A percentile compares a stretch with the other conserved stretches of the same genome.
These are phyloP conservation scores for Vaccinium darrowii DNA, from an alignment of 148 eudicot genomes.

Conservation along the genomic window DNA sequence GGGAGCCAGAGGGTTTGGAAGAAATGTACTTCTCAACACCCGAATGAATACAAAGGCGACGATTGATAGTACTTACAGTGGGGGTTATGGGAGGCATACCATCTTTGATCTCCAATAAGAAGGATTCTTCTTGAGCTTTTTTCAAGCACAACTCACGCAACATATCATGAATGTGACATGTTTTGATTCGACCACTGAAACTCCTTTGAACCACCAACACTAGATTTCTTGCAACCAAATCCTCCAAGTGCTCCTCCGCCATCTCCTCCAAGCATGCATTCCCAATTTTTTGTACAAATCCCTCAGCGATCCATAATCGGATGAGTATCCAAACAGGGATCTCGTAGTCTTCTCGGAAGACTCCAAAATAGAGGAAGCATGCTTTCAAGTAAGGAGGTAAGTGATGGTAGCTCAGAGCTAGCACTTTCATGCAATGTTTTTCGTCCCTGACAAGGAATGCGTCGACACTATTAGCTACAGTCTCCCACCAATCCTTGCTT, in stretches of 20 bases:
- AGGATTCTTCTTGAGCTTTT: slow-evolving; percentile 29
- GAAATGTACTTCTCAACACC: slow-evolving; percentile 22
- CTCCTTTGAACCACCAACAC: slow-evolving; percentile 24
- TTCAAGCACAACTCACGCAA: slow-evolving; percentile 29
- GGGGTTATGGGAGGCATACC: background rate
- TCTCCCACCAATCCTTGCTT: slow-evolving; percentile 25
- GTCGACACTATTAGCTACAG: slow-evolving; percentile 27
- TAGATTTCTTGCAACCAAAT: slow-evolving; percentile 34
- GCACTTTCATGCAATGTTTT: slow-evolving; percentile 7
- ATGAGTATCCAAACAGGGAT: slow-evolving; percentile 20
- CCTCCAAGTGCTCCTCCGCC: slow-evolving; percentile 36
- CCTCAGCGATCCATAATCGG: slow-evolving; percentile 37
- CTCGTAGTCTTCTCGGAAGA: background rate
- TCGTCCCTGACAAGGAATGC: slow-evolving; percentile 7
- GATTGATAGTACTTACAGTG: background rate
- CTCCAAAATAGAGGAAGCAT: slow-evolving; percentile 29
- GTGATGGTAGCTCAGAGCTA: slow-evolving; percentile 34
- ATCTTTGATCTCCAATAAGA: slow-evolving; percentile 20
- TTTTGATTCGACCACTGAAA: slow-evolving; percentile 7
- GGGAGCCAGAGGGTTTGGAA: slow-evolving; percentile 24
- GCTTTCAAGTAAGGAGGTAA: slow-evolving; percentile 31
- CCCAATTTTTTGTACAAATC: slow-evolving; percentile 27
- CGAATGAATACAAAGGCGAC: slow-evolving; percentile 40
- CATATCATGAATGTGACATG: slow-evolving; percentile 21
- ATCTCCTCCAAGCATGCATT: slow-evolving; percentile 23